phyloP scores from a whole-genome alignment of 2,329 filamentous ascomycete species.

The Diaporthe helianthi region DNA sequence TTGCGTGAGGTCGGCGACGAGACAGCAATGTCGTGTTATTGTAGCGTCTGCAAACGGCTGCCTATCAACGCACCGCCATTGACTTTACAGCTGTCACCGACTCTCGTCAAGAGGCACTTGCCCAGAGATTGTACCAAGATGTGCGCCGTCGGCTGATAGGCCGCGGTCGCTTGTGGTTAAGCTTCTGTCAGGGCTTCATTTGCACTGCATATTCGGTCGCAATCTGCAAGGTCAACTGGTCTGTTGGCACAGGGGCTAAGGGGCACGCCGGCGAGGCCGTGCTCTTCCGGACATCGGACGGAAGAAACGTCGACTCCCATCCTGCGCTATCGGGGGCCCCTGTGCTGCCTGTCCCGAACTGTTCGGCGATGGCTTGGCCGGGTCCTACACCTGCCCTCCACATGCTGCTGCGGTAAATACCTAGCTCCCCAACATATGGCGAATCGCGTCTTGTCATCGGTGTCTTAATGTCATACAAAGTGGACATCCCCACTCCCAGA shows the following conservation, averaged over 20 bases:
- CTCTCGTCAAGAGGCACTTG: slow-evolving; percentile 4
- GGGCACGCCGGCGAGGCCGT: slow-evolving; percentile 21
- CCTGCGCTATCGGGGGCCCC: slow-evolving; percentile 1
- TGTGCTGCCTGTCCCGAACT: slow-evolving; percentile 9
- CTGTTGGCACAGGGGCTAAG: not conserved
- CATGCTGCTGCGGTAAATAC: not conserved
- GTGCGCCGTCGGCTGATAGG: slow-evolving; percentile 18
- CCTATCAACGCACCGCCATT: slow-evolving; percentile 14
- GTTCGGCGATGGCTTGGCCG: slow-evolving; percentile 6
- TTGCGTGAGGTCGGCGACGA: not conserved
- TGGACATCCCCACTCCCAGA: slow-evolving; percentile 8
- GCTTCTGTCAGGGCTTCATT: slow-evolving; percentile 9
- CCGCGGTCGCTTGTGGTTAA: not conserved
- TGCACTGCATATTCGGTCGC: slow-evolving; percentile 22
- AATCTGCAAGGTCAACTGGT: not conserved
- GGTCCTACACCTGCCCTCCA: not conserved
- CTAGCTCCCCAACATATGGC: not conserved
- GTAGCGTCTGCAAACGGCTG: slow-evolving; percentile 16
- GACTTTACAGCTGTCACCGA: slow-evolving; percentile 12
- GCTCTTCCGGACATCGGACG: slow-evolving; percentile 23
- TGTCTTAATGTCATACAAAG: not conserved
- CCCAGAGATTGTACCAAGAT: slow-evolving; percentile 6
- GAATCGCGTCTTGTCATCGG: not conserved
- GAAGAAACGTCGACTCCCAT: not conserved
- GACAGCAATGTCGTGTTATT: slow-evolving; percentile 8